phyloP scores from a whole-genome alignment of 139 green algal species.

The Coelastrella sp. region DNA sequence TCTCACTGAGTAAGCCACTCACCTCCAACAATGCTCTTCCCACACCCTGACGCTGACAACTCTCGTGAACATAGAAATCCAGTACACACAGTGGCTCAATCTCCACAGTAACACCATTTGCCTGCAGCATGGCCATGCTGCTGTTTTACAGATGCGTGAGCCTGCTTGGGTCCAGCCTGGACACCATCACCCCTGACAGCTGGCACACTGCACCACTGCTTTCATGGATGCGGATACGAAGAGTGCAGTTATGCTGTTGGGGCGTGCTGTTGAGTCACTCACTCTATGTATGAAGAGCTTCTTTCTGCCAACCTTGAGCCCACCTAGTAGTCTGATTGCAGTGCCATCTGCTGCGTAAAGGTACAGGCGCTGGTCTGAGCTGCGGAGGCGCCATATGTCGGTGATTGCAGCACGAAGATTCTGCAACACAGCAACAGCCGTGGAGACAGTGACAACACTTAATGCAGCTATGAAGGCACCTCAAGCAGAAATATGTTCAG shows the following conservation, averaged over 20 bases:
- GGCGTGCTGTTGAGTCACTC: not conserved
- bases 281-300: conserved; percentile 70
- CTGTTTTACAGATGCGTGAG: too few species aligned
- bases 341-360: conserved; percentile 31
- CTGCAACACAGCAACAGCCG: conserved; percentile 33
- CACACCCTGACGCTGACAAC: conserved; percentile 75
- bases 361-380: conserved; percentile 59
- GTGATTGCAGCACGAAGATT: conserved; percentile 57
- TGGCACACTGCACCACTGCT: too few species aligned
- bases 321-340: conserved; percentile 61
- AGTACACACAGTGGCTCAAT: conserved; percentile 78
- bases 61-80: conserved; percentile 90
- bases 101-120: conserved; percentile 57
- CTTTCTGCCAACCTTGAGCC: conserved; percentile 80
- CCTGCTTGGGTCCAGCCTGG: not conserved
- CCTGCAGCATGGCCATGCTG: conserved; percentile 24
- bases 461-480: too few species aligned
- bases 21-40: conserved; percentile 78
- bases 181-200: not conserved
- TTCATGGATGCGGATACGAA: too few species aligned
- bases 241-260: too few species aligned
- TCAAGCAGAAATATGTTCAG: too few species aligned
- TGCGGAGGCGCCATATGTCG: conserved; percentile 51
- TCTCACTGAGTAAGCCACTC: not conserved
- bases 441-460: not conserved